These are phyloP conservation scores for Schoenoplectus tabernaemontani DNA, from an alignment of 202 grass and related monocot species.

Conservation along the genomic window DNA sequence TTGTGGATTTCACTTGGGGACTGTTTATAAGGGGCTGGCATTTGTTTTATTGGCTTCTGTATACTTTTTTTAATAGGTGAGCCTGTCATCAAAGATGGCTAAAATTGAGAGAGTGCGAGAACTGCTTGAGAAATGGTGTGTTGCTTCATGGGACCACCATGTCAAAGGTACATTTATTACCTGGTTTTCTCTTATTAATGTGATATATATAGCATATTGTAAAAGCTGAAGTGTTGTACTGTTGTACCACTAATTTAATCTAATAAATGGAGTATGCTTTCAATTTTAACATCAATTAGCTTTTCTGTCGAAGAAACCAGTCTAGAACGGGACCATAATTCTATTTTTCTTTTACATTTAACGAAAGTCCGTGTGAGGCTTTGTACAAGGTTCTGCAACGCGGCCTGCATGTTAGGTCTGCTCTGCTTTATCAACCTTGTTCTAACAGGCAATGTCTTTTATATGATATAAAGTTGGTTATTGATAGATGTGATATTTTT, in stretches of 20 bases:
- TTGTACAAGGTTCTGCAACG: background rate
- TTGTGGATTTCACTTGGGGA: background rate
- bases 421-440: background rate
- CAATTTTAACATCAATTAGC: background rate
- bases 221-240: background rate
- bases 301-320: background rate
- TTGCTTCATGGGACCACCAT: conserved; percentile 91
- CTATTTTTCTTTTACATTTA: background rate
- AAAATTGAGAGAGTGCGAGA: conserved; percentile 72
- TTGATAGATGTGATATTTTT: conserved; percentile 14
- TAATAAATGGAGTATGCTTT: background rate
- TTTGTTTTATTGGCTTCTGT: background rate
- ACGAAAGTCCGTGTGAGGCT: background rate
- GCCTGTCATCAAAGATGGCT: conserved; percentile 93
- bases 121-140: conserved; percentile 86
- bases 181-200: conserved; percentile 8
- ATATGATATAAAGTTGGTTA: conserved; percentile 21
- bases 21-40: background rate
- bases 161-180: conserved; percentile 51
- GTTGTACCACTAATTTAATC: background rate
- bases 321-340: background rate
- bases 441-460: background rate
- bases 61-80: conserved; percentile 50
- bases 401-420: background rate
- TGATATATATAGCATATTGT: background rate